Percentiles rank a stretch among this genome's conserved stretches.
Conservation (phyloP, 2,329 filamentous ascomycete genomes). For the Amylocarpus encephaloides region DNA sequence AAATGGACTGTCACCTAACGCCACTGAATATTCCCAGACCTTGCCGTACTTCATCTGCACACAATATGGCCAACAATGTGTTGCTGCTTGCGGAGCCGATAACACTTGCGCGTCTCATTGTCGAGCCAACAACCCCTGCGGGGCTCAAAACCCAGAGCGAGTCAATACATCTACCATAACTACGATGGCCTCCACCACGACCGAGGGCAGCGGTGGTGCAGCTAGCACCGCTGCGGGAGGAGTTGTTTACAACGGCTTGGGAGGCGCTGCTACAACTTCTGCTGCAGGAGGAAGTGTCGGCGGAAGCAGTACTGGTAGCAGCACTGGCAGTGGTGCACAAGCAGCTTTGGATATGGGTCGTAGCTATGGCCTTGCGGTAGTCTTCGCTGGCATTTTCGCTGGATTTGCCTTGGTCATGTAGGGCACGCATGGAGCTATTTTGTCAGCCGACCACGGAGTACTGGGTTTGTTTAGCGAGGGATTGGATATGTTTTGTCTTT, state of each 20-base stretch:
- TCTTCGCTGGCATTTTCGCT: conserved; percentile 49
- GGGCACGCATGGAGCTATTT: conserved; percentile 17
- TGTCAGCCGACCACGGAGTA: neutral
- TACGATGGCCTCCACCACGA: conserved; percentile 34
- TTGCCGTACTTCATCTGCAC: conserved; percentile 72
- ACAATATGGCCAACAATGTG: conserved; percentile 65
- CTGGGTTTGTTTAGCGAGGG: conserved; percentile 18
- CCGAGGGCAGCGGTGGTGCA: conserved; percentile 36
- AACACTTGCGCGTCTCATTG: conserved; percentile 55
- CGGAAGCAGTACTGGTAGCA: conserved; percentile 25
- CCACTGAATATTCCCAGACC: conserved; percentile 71
- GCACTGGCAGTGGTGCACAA: conserved; percentile 30
- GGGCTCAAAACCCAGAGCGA: conserved; percentile 57
- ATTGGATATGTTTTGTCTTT: conserved; percentile 12
- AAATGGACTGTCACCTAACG: conserved; percentile 60
- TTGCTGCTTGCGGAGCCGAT: conserved; percentile 49
- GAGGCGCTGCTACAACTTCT: conserved; percentile 32
- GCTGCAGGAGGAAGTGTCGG: conserved; percentile 18
- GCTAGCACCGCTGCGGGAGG: conserved; percentile 19
- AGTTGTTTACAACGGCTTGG: conserved; percentile 40
- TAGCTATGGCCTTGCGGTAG: conserved; percentile 48
- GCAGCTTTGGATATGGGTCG: conserved; percentile 45
- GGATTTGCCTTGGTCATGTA: conserved; percentile 51
- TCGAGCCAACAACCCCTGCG: conserved; percentile 63
- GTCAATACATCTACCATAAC: conserved; percentile 48